Conservation (phyloP, 1,139 yeast genomes). For the Taphrina populina region DNA sequence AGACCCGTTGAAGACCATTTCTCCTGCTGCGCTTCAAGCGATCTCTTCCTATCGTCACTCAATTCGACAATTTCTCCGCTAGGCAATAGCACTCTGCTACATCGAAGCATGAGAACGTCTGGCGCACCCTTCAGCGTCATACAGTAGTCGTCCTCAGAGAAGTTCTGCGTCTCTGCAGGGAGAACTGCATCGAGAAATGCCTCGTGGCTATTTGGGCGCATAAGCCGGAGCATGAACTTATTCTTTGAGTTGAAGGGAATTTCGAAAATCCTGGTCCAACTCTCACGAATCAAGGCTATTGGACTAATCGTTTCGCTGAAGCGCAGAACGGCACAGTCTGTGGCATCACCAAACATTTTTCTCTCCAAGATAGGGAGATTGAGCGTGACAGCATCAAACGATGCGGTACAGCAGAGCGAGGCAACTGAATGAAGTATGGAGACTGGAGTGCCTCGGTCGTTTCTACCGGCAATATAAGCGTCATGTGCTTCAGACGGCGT, state of each 20-base stretch:
- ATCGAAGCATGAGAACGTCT: slow-evolving; percentile 49
- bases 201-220: slow-evolving; percentile 48
- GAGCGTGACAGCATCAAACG: slow-evolving; percentile 42
- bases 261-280: slow-evolving; percentile 45
- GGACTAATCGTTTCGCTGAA: slow-evolving; percentile 45
- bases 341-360: slow-evolving; percentile 52
- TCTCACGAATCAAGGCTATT: slow-evolving; percentile 31
- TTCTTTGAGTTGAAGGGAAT: slow-evolving; percentile 53
- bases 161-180: slow-evolving; percentile 40
- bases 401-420: slow-evolving; percentile 50
- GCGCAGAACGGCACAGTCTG: slow-evolving; percentile 52
- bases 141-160: slow-evolving; percentile 44
- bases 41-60: slow-evolving; percentile 38
- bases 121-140: slow-evolving; percentile 56
- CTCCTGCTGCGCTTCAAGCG: slow-evolving; percentile 45
- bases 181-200: slow-evolving; percentile 46
- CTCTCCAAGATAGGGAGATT: slow-evolving; percentile 42
- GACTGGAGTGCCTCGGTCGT: slow-evolving; percentile 33
- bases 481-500: slow-evolving; percentile 55
- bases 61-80: slow-evolving; percentile 38
- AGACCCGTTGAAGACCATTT: slow-evolving; percentile 51
- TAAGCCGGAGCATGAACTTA: slow-evolving; percentile 49
- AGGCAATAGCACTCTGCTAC: slow-evolving; percentile 43
- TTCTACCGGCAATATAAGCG: neutral
- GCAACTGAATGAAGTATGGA: slow-evolving; percentile 43